phyloP scores from a whole-genome alignment of 192 early-diverging fungal genomes.

The Radiomyces spectabilis region DNA sequence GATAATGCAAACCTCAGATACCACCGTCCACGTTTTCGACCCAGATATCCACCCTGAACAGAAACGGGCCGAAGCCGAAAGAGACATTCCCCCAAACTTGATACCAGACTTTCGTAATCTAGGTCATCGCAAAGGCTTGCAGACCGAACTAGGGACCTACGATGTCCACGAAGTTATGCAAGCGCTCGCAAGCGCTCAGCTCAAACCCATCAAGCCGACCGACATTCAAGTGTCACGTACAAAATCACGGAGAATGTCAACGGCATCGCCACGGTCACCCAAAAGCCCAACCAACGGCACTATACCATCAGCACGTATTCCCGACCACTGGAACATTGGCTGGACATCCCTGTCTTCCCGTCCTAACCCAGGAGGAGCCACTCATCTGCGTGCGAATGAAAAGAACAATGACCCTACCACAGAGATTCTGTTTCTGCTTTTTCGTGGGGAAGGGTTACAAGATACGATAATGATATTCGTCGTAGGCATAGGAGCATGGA shows the following conservation, averaged over 20 bases:
- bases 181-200: slow-evolving; percentile 5
- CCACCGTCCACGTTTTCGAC: too few species aligned
- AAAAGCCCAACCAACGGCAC: not conserved
- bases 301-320: slow-evolving; percentile 1
- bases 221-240: not conserved
- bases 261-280: not conserved
- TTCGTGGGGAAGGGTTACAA: slow-evolving; percentile 5
- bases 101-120: slow-evolving; percentile 15
- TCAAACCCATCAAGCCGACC: not conserved
- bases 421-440: not conserved
- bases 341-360: slow-evolving; percentile 22
- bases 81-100: not conserved
- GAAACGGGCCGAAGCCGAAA: too few species aligned
- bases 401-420: not conserved
- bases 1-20: too few species aligned
- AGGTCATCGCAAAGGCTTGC: slow-evolving; percentile 5
- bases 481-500: not conserved
- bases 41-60: too few species aligned
- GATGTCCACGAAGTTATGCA: slow-evolving; percentile 15
- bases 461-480: not conserved
- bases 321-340: slow-evolving; percentile 11
- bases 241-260: not conserved
- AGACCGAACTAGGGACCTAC: slow-evolving; percentile 13
- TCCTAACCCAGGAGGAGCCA: slow-evolving; percentile 17
- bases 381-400: slow-evolving; percentile 6